Base-by-base conservation (phyloP, 2,329 filamentous ascomycete species). In the Microascus cirrosus region DNA sequence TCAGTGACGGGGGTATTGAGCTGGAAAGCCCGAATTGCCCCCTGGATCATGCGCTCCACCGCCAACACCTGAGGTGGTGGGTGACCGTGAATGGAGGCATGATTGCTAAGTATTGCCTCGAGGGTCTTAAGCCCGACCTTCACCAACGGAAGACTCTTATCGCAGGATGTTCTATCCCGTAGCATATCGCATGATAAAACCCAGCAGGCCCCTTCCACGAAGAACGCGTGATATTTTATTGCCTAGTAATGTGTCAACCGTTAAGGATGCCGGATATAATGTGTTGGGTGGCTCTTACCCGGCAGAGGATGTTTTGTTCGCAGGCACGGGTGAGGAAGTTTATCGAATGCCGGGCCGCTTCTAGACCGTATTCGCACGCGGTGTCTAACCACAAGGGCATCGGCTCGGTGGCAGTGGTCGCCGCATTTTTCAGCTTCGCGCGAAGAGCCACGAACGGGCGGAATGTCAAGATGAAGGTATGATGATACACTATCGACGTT, bases 401-500 rank as follows among this genome's bases (percentile, higher is more conserved):
- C 12, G 45, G 18, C 2, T 50, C 20, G 32, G 59, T 62, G 53
- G 25, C 12, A 63, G 57, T 12, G 69, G 28, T 32, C 28, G 69
- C 1, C 65, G 66, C 35, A 10, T 69, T 66, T 54, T 68, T 70
- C 62, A 73, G 65, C 58, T 74, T 73, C 3, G 73, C 73, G 20
- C 73, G 68, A 24, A 76, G 69, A 10, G 76, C 73, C 28, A 76
- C 58, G 57, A 76, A 76, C 4, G 74, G 74, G 0, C 74, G 68
- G 56, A 75, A 76, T 0, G 72, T 75, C 7, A 76, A 59, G 3
- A 75, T 61, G 1, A 75, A 60, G 1, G 71, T 73, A 54, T 73
- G 72, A 34, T 75, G 71, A 52, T 76, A 76, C 45, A 74, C 74
- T 76, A 8, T 12, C 5, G 6, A 6, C 12, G 8, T 50, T 24